These are phyloP conservation scores for Colletotrichum orchidophilum DNA, from an alignment of 2,329 filamentous ascomycete species.

Conservation along the genomic window DNA sequence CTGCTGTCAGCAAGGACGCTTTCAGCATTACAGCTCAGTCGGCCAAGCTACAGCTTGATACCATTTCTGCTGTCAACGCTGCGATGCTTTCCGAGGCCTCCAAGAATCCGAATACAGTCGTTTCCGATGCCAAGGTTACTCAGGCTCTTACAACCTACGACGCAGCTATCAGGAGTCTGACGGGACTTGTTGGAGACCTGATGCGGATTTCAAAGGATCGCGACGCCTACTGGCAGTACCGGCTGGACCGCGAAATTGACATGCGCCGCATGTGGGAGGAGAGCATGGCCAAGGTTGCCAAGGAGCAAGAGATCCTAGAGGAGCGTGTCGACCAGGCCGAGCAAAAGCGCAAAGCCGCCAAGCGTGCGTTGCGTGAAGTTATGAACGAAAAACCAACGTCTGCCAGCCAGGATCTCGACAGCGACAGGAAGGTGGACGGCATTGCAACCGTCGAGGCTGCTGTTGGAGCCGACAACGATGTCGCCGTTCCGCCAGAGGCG, in stretches of 20 bases:
- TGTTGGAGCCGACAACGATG: constrained; percentile 29
- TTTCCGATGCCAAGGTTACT: constrained; percentile 80
- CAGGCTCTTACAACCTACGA: constrained; percentile 89
- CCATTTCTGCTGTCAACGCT: constrained; percentile 85
- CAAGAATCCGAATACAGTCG: constrained; percentile 73
- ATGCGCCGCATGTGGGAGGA: constrained; percentile 98
- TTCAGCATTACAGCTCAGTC: constrained; percentile 98
- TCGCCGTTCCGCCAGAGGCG: constrained; percentile 47
- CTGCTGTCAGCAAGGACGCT: constrained; percentile 84
- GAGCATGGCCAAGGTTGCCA: constrained; percentile 96
- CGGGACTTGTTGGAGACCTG: constrained; percentile 84
- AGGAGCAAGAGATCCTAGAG: constrained; percentile 92
- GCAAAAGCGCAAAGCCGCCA: constrained; percentile 87
- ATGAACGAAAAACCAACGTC: constrained; percentile 54
- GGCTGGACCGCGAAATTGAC: constrained; percentile 89
- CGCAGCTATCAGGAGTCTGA: constrained; percentile 86
- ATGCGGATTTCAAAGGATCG: constrained; percentile 93
- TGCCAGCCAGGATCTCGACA: constrained; percentile 43
- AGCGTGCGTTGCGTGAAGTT: constrained; percentile 87
- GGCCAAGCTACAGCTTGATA: constrained; percentile 85
- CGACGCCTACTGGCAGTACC: constrained; percentile 96
- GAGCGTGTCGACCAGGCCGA: constrained; percentile 89
- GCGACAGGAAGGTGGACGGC: constrained; percentile 34
- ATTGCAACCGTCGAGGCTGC: constrained; percentile 46
- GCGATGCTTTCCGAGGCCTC: constrained; percentile 78